phyloP scores from a whole-genome alignment of 257 asterid genomes.

The Solanum stenotomum region DNA sequence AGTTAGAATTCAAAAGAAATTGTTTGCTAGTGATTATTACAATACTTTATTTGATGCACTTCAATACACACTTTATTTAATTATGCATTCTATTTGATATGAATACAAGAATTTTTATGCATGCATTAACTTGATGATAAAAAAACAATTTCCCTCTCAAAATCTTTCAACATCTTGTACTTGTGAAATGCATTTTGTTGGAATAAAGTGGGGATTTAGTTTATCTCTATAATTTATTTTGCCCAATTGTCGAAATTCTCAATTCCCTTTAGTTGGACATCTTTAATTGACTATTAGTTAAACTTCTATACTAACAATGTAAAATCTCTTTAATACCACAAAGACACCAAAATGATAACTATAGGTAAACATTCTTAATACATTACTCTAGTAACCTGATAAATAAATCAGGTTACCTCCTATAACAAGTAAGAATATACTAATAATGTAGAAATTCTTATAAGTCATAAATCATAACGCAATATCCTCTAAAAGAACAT shows the following conservation, averaged over 20 bases:
- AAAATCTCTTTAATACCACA: neutral
- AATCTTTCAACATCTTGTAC: too few relatives aligned
- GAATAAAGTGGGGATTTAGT: neutral
- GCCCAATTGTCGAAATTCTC: neutral
- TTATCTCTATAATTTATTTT: neutral
- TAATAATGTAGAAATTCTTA: neutral
- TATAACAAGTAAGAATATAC: neutral
- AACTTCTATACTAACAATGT: neutral
- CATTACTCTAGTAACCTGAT: neutral
- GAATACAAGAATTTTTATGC: too few relatives aligned
- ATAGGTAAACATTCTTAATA: neutral
- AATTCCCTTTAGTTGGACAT: neutral
- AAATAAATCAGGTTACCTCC: neutral
- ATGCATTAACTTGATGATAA: too few relatives aligned
- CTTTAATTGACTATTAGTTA: too few relatives aligned
- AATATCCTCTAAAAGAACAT: neutral
- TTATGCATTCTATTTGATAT: neutral
- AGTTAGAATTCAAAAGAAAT: too few relatives aligned
- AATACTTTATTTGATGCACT: too few relatives aligned
- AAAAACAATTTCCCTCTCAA: too few relatives aligned
- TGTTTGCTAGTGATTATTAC: neutral
- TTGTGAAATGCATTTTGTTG: neutral
- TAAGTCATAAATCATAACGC: neutral
- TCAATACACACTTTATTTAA: too few relatives aligned
- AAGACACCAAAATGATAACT: neutral